phyloP scores from a whole-genome alignment of 2,329 filamentous ascomycete species.

The Aspergillus brunneoviolaceus region DNA sequence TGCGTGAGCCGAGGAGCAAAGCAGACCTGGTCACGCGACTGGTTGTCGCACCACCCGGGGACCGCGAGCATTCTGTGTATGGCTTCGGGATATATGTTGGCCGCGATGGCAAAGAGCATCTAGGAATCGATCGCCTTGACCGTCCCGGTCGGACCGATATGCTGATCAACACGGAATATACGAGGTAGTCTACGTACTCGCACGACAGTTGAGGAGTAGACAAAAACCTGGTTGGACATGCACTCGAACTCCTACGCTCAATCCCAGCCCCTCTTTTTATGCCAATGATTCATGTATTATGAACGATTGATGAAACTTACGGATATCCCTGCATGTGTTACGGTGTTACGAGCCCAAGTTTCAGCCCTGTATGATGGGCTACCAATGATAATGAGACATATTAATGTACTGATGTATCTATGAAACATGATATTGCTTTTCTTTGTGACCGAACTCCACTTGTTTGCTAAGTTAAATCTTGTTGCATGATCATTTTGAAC shows the following conservation, averaged over 20 bases:
- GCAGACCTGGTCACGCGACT: conserved; percentile 68
- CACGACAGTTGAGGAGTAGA: not conserved
- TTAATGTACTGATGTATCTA: conserved; percentile 4
- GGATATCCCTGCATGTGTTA: not conserved
- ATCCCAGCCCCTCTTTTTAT: not conserved
- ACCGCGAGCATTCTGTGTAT: conserved; percentile 46
- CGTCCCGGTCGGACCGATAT: conserved; percentile 45
- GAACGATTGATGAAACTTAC: conserved; percentile 1
- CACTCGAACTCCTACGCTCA: not conserved
- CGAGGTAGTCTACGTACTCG: conserved; percentile 17
- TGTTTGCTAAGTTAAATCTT: not conserved
- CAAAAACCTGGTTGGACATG: not conserved
- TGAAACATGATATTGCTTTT: not conserved
- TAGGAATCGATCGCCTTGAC: conserved; percentile 59
- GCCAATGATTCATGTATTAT: conserved; percentile 8
- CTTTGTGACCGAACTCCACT: not conserved
- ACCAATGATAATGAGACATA: conserved; percentile 18
- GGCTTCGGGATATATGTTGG: conserved; percentile 59
- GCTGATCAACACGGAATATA: conserved; percentile 39
- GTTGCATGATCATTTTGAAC: not conserved
- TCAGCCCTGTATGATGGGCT: not conserved
- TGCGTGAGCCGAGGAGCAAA: conserved; percentile 67
- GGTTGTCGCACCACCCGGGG: conserved; percentile 51
- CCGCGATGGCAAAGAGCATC: conserved; percentile 58
- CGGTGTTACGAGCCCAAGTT: not conserved